Conservation (phyloP, 2,329 filamentous ascomycete genomes). For the Aureobasidium uvarum region DNA sequence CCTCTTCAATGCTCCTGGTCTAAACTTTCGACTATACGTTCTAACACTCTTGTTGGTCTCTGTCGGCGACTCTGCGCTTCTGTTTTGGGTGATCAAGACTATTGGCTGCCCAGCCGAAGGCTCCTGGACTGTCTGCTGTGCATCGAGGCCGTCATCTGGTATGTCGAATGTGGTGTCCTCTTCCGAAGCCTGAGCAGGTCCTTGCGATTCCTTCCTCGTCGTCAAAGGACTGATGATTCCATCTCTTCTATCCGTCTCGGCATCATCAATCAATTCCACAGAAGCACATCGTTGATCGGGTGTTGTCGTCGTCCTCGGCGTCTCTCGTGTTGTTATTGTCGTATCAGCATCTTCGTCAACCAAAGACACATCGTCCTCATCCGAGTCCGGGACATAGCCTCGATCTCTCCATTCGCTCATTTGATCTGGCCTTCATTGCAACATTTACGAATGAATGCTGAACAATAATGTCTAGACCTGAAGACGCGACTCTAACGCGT, state of each 20-base stretch:
- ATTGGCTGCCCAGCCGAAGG: constrained; percentile 15
- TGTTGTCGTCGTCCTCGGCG: neutral
- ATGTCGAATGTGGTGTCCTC: constrained; percentile 9
- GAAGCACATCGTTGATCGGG: constrained; percentile 1
- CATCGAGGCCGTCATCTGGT: neutral
- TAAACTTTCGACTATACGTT: constrained; percentile 17
- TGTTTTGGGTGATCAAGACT: constrained; percentile 18
- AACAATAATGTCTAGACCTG: neutral
- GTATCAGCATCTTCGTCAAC: neutral
- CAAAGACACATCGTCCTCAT: constrained; percentile 45
- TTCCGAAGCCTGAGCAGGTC: neutral
- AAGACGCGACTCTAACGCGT: constrained; percentile 4
- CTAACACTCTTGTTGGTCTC: constrained; percentile 7
- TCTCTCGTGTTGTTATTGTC: neutral
- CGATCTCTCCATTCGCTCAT: constrained; percentile 52
- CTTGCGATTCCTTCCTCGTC: neutral
- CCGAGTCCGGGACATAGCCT: constrained; percentile 53
- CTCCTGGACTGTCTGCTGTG: neutral
- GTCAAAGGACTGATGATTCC: no score
- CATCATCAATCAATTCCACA: neutral
- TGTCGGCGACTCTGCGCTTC: neutral
- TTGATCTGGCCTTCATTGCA: constrained; percentile 30
- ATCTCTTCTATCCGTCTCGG: neutral
- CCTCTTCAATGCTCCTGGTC: neutral
- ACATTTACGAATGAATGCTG: neutral